Evolutionary conservation across 768 basidiomycete species (phyloP).

Genomic region (Boletus rubropictus): DNA sequence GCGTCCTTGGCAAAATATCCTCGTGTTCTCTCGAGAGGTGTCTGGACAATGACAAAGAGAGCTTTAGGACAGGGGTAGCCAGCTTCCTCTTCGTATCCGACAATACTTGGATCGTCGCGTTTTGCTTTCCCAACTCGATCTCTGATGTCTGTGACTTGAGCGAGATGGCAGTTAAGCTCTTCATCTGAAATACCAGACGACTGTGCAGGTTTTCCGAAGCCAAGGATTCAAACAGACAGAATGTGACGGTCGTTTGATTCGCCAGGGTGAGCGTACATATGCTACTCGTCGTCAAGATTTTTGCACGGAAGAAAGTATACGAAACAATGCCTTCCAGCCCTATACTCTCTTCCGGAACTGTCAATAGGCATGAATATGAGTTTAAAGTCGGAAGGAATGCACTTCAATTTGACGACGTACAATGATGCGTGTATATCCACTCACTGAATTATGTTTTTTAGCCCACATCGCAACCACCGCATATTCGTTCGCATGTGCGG

Average conservation of each 20-base stretch:
- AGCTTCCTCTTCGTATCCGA: constrained; percentile 4
- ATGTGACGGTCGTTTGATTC: too few relatives aligned
- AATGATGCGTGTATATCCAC: neutral
- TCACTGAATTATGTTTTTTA: neutral
- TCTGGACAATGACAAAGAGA: too few relatives aligned
- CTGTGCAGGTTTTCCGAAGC: neutral
- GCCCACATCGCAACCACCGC: neutral
- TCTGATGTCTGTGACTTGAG: too few relatives aligned
- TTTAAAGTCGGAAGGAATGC: neutral
- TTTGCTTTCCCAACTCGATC: neutral
- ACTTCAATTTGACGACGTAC: neutral
- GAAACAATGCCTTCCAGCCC: neutral
- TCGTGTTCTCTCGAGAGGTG: too few relatives aligned
- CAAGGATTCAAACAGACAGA: neutral
- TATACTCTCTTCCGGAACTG: neutral
- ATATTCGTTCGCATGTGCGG: neutral
- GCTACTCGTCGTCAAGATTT: neutral
- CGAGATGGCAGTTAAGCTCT: neutral
- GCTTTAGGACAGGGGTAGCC: too few relatives aligned
- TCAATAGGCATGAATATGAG: neutral
- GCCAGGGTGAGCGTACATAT: too few relatives aligned
- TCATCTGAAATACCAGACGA: constrained; percentile 7
- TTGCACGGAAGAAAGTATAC: neutral
- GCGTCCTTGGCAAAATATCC: too few relatives aligned
- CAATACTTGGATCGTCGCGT: neutral